Conservation (phyloP, 306 rosid species). For the Arachis stenosperma region DNA sequence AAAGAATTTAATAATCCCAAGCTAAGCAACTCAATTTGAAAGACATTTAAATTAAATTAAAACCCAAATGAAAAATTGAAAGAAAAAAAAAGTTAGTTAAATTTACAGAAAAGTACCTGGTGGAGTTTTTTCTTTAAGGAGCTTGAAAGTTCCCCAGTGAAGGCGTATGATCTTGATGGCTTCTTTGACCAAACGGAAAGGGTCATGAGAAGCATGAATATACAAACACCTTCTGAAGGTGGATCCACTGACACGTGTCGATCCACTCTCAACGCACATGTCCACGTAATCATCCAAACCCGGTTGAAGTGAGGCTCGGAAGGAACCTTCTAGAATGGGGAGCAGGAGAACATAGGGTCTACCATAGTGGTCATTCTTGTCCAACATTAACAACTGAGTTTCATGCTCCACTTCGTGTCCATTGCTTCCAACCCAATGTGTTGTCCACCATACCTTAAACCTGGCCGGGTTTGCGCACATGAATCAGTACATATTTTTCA, state of each 20-base stretch:
- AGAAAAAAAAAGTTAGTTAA: no score
- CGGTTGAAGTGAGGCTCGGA: conserved; percentile 61
- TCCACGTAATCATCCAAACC: conserved; percentile 49
- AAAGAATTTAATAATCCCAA: no score
- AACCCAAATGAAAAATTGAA: no score
- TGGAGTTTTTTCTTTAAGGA: conserved; percentile 60
- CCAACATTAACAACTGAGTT: conserved; percentile 66
- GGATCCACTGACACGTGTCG: conserved; percentile 54
- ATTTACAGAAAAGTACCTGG: conserved; percentile 29
- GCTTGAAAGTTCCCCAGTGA: conserved; percentile 63
- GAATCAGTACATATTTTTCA: no score
- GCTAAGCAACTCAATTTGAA: no score
- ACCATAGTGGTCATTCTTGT: conserved; percentile 34
- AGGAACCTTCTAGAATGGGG: conserved; percentile 61
- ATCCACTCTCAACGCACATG: conserved; percentile 67
- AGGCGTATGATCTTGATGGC: conserved; percentile 49
- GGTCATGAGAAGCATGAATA: conserved; percentile 62
- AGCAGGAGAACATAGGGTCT: conserved; percentile 69
- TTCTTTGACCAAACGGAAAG: conserved; percentile 51
- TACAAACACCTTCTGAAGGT: conserved; percentile 56
- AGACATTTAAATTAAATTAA: no score
- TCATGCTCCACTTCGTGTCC: conserved; percentile 66
- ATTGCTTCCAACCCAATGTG: conserved; percentile 64
- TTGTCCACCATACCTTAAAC: conserved; percentile 81
- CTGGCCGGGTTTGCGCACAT: no score